These are phyloP conservation scores for Phytopythium vexans DNA, from an alignment of 352 stramenopile species.

Conservation along the genomic window DNA sequence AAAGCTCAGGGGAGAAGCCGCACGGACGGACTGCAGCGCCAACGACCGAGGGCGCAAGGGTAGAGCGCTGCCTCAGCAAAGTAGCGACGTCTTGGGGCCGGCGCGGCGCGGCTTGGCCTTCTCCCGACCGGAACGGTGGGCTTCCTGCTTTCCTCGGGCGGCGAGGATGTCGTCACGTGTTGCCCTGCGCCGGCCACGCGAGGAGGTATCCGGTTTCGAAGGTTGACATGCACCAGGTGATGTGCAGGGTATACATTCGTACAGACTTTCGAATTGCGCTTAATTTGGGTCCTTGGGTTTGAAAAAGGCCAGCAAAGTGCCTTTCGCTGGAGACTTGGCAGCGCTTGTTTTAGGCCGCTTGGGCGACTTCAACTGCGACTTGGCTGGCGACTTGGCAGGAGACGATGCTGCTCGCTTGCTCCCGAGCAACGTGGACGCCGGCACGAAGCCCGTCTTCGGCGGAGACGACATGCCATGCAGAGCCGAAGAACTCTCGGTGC, in stretches of 20 bases:
- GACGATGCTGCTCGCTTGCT: constrained; percentile 18
- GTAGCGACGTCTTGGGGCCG: too few species aligned
- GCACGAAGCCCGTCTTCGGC: constrained; percentile 21
- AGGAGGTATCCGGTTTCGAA: constrained; percentile 10
- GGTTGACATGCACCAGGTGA: constrained; percentile 2
- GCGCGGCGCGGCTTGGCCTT: too few species aligned
- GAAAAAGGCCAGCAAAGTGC: constrained; percentile 45
- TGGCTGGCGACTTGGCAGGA: constrained; percentile 6
- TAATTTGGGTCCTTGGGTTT: constrained; percentile 33
- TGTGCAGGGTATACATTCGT: constrained; percentile 4
- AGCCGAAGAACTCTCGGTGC: constrained; percentile 3
- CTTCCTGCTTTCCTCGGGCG: too few species aligned
- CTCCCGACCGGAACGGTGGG: too few species aligned
- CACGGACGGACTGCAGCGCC: too few species aligned
- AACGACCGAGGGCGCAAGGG: too few species aligned
- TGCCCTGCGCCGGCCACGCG: constrained; percentile 4
- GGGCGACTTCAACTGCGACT: constrained; percentile 16
- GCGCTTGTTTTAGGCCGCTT: background rate
- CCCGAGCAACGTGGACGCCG: constrained; percentile 43
- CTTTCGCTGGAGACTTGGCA: constrained; percentile 27
- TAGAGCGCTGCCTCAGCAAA: too few species aligned
- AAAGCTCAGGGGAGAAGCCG: too few species aligned
- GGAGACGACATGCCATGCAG: constrained; percentile 5
- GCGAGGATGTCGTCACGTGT: constrained; percentile 2
- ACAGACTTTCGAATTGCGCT: constrained; percentile 1